phyloP scores from a whole-genome alignment of 192 early-diverging fungal genomes.

The Backusella parvicylindrica region DNA sequence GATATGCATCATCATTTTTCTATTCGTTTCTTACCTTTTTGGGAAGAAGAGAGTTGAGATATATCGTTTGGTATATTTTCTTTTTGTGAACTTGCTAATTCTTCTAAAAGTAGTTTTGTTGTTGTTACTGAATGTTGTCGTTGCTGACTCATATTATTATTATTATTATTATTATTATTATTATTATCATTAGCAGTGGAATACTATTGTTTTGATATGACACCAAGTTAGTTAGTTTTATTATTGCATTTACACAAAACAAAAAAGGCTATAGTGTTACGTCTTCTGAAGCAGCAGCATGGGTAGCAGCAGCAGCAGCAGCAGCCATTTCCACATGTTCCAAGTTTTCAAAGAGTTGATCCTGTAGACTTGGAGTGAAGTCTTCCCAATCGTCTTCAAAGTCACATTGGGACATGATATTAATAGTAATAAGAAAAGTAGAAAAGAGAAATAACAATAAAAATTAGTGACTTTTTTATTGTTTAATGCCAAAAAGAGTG shows the following conservation, averaged over 20 bases:
- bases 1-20: too few species aligned
- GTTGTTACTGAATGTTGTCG: background rate
- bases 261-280: too few species aligned
- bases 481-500: too few species aligned
- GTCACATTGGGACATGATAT: background rate
- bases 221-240: too few species aligned
- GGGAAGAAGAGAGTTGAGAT: background rate
- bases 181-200: too few species aligned
- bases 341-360: background rate
- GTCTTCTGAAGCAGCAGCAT: background rate
- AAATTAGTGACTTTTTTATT: background rate
- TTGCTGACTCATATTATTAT: background rate
- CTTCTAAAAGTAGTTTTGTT: background rate
- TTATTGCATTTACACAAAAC: too few species aligned
- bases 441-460: background rate
- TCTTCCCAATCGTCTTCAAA: constrained; percentile 2
- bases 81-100: background rate
- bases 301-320: background rate
- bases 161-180: background rate
- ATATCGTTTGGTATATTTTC: background rate
- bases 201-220: too few species aligned
- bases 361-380: background rate
- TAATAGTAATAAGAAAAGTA: background rate
- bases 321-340: background rate
- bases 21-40: background rate